Percentiles rank a stretch among this genome's conserved stretches.
These are phyloP conservation scores for Atkinsonella texensis DNA, from an alignment of 2,329 filamentous ascomycete species.

Conservation along the genomic window DNA sequence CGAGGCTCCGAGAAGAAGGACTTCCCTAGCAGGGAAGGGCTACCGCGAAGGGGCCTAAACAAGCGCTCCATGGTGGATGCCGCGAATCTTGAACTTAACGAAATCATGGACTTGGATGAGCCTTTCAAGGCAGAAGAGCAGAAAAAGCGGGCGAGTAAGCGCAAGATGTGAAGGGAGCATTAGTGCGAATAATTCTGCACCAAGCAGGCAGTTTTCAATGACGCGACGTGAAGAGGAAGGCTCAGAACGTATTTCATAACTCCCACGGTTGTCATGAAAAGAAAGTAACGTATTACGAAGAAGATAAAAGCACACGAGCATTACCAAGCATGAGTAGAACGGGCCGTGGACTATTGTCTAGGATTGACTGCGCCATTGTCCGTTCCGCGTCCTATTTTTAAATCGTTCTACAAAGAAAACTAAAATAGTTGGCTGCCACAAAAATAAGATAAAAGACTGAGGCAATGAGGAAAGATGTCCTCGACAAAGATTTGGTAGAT, in stretches of 20 bases:
- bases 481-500: background rate
- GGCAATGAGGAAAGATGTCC: background rate
- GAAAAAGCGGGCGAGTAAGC: conserved; percentile 39
- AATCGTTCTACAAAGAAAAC: background rate
- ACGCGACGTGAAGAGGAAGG: background rate
- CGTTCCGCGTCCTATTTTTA: background rate
- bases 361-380: background rate
- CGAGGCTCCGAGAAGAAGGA: conserved; percentile 27
- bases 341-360: background rate
- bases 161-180: conserved; percentile 32
- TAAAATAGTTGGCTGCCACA: background rate
- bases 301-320: conserved; percentile 17
- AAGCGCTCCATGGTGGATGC: conserved; percentile 31
- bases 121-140: conserved; percentile 33
- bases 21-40: conserved; percentile 12
- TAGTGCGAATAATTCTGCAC: background rate
- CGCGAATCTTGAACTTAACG: conserved; percentile 30
- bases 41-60: conserved; percentile 15
- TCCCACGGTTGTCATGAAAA: background rate
- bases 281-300: conserved; percentile 14
- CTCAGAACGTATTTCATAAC: background rate
- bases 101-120: conserved; percentile 46
- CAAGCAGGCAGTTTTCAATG: background rate
- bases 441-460: background rate
- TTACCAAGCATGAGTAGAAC: conserved; percentile 12